Evolutionary conservation across 2,329 filamentous ascomycete genomes (phyloP).

Genomic region (Microcyclosporella mali): DNA sequence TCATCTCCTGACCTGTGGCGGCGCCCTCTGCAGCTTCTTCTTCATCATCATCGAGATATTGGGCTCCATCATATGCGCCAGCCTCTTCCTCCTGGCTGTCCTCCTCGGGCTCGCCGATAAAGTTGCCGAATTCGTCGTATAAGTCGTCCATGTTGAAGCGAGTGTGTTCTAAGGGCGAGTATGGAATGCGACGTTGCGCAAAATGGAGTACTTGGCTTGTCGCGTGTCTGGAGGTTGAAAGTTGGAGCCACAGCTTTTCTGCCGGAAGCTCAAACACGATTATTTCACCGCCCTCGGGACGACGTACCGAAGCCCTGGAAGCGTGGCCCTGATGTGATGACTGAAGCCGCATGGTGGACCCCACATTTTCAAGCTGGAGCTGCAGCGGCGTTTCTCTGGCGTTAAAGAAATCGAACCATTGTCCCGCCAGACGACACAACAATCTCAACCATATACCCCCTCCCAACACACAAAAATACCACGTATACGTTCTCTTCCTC

Average conservation of each 20-base stretch:
- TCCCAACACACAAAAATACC: background rate
- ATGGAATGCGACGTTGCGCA: background rate
- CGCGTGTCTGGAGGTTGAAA: slow-evolving; percentile 6
- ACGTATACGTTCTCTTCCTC: slow-evolving; percentile 1
- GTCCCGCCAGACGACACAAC: background rate
- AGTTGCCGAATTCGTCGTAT: slow-evolving; percentile 99
- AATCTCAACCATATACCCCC: background rate
- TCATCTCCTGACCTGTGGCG: slow-evolving; percentile 70
- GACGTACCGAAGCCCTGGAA: too few species aligned
- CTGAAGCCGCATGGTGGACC: background rate
- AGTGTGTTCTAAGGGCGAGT: slow-evolving; percentile 4
- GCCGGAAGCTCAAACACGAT: background rate
- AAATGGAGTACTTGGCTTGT: slow-evolving; percentile 3
- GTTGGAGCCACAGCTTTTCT: background rate
- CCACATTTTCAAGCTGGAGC: background rate
- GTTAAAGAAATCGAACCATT: slow-evolving; percentile 1
- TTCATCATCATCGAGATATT: slow-evolving; percentile 70
- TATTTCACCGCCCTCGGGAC: background rate
- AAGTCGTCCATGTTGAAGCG: slow-evolving; percentile 74
- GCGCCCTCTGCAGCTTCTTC: slow-evolving; percentile 45
- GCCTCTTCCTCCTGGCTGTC: slow-evolving; percentile 81
- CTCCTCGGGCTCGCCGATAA: slow-evolving; percentile 86
- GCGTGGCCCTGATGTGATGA: background rate
- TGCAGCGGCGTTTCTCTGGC: background rate
- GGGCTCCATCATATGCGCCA: slow-evolving; percentile 67